Evolutionary conservation across 306 rosid genomes (phyloP).

Genomic region (Rosa chinensis): DNA sequence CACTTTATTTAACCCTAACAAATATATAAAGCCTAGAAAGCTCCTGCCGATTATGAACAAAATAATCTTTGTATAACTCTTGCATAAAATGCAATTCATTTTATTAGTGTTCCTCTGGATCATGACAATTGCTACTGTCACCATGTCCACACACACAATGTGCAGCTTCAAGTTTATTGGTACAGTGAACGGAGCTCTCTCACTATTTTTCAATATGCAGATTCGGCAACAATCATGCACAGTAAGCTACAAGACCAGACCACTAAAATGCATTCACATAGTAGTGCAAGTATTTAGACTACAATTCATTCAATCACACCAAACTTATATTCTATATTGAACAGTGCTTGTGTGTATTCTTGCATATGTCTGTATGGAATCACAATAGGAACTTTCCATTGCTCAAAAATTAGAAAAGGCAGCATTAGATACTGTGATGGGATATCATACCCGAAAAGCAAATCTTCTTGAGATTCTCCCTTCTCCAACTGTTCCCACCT

Average conservation of each 20-base stretch:
- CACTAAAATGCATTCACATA: neutral
- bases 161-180: neutral
- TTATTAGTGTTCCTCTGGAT: neutral
- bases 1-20: neutral
- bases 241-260: neutral
- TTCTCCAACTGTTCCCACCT: constrained; percentile 50
- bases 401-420: neutral
- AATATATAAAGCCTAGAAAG: neutral
- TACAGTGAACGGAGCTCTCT: neutral
- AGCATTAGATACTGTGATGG: neutral
- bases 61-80: neutral
- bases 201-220: neutral
- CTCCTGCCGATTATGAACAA: neutral
- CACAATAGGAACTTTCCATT: neutral
- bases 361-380: neutral
- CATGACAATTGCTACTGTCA: neutral
- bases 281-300: neutral
- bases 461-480: constrained; percentile 28
- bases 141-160: neutral
- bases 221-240: neutral
- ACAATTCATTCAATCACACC: neutral
- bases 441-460: constrained; percentile 35
- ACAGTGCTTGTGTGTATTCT: neutral
- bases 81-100: neutral
- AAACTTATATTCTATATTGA: neutral